These are phyloP conservation scores for Aspergillus chevalieri DNA, from an alignment of 2,329 filamentous ascomycete species.

Conservation along the genomic window DNA sequence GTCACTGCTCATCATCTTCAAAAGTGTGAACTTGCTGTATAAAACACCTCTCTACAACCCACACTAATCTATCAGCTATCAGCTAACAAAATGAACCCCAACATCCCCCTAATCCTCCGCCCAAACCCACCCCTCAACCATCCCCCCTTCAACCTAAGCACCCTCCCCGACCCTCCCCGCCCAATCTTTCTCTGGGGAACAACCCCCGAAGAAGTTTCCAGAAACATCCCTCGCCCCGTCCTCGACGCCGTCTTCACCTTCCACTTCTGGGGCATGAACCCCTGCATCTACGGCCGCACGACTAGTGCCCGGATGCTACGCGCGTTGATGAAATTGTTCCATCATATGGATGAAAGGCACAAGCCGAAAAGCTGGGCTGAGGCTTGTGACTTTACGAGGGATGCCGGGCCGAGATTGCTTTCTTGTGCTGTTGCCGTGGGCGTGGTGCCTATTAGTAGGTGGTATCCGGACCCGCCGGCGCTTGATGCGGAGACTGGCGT, in stretches of 20 bases:
- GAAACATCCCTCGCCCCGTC: too few species aligned
- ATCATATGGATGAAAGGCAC: conserved; percentile 16
- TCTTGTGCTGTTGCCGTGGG: conserved; percentile 7
- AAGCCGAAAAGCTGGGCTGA: conserved; percentile 11
- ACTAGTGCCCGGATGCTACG: conserved; percentile 3
- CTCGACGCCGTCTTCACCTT: conserved; percentile 8
- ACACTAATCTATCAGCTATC: neutral
- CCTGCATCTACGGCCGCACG: neutral
- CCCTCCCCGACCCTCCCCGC: conserved; percentile 5
- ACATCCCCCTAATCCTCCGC: neutral
- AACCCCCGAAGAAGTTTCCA: neutral
- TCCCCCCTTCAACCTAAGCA: conserved; percentile 3
- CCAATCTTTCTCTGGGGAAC: neutral
- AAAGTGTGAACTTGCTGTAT: neutral
- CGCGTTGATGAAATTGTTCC: conserved; percentile 20
- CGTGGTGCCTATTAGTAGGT: conserved; percentile 18
- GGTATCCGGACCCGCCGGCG: conserved; percentile 12
- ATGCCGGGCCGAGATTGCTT: conserved; percentile 28
- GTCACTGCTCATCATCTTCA: neutral
- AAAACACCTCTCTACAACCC: neutral
- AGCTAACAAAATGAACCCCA: neutral
- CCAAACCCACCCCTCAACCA: conserved; percentile 3
- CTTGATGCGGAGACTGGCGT: neutral
- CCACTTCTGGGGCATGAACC: conserved; percentile 24
- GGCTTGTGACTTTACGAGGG: conserved; percentile 14